Percentiles rank a stretch among this genome's conserved stretches.
Conservation (phyloP, 169 alveolate species). For the Cyclospora cayetanensis region DNA sequence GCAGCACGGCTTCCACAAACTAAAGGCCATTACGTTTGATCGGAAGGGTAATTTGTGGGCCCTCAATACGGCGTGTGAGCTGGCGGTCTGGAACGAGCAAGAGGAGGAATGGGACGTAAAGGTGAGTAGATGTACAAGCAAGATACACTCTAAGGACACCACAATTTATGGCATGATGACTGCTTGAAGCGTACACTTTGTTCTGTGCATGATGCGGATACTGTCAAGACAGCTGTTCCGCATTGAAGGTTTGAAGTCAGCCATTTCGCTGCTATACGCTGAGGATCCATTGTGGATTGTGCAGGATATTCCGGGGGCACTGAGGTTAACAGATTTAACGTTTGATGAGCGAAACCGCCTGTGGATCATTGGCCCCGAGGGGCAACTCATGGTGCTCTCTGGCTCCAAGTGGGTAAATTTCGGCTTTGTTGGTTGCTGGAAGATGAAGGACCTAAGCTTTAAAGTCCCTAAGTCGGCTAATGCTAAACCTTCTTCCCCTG, state of each 20-base stretch:
- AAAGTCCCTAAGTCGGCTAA: no score
- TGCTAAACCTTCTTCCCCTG: no score
- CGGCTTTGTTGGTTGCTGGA: slow-evolving; percentile 71
- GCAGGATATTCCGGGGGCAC: slow-evolving; percentile 59
- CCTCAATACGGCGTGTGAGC: slow-evolving; percentile 57
- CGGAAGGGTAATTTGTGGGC: slow-evolving; percentile 67
- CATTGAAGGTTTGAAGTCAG: no score
- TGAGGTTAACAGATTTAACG: slow-evolving; percentile 30
- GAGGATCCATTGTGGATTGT: not conserved
- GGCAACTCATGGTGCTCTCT: slow-evolving; percentile 58
- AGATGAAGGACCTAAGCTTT: slow-evolving; percentile 26
- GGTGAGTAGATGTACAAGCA: no score
- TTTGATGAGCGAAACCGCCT: slow-evolving; percentile 46
- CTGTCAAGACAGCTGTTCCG: no score
- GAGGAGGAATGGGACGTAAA: slow-evolving; percentile 64
- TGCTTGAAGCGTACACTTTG: no score
- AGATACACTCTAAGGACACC: no score
- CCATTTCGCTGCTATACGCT: no score
- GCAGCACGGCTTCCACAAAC: slow-evolving; percentile 67
- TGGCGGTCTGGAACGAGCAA: slow-evolving; percentile 62
- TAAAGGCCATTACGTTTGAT: slow-evolving; percentile 58
- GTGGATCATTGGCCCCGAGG: slow-evolving; percentile 59
- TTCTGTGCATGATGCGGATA: no score
- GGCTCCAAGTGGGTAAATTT: slow-evolving; percentile 49
- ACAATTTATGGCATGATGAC: no score